Conservation (phyloP, 2,329 filamentous ascomycete genomes). For the Colletotrichum sidae region DNA sequence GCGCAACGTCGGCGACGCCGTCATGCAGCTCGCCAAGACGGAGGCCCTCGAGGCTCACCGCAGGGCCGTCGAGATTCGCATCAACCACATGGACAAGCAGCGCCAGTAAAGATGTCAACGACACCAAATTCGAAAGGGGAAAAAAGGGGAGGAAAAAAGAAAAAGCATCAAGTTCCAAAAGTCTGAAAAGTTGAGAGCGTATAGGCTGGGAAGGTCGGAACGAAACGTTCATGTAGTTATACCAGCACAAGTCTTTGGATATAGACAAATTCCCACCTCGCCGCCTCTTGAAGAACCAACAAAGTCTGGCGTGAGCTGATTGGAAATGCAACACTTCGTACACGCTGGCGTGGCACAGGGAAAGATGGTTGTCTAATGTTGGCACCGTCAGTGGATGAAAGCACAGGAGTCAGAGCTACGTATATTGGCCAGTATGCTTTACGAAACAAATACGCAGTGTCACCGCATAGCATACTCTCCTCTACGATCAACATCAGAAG, state of each 20-base stretch:
- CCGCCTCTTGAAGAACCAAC: too few relatives aligned
- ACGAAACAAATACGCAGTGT: too few relatives aligned
- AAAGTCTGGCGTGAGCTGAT: too few relatives aligned
- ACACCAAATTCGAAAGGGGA: too few relatives aligned
- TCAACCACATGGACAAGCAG: conserved; percentile 60
- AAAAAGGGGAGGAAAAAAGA: too few relatives aligned
- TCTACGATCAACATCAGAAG: too few relatives aligned
- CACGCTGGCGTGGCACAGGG: too few relatives aligned
- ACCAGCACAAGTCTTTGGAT: conserved; percentile 19
- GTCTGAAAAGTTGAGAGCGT: neutral
- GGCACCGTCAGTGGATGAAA: too few relatives aligned
- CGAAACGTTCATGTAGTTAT: conserved; percentile 31
- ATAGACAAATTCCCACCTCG: conserved; percentile 1
- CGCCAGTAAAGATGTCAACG: conserved; percentile 14
- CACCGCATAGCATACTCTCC: too few relatives aligned
- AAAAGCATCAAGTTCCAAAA: neutral
- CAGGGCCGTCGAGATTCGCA: conserved; percentile 86
- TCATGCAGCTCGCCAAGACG: conserved; percentile 95
- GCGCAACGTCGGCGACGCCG: conserved; percentile 84
- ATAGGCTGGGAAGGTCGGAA: neutral
- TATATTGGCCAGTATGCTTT: too few relatives aligned
- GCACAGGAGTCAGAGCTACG: too few relatives aligned
- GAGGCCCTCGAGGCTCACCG: conserved; percentile 96
- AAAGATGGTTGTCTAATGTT: too few relatives aligned
- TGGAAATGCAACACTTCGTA: neutral